Base-by-base conservation (phyloP, 1,284 basidiomycete genomes). In the Trametes pubescens region DNA sequence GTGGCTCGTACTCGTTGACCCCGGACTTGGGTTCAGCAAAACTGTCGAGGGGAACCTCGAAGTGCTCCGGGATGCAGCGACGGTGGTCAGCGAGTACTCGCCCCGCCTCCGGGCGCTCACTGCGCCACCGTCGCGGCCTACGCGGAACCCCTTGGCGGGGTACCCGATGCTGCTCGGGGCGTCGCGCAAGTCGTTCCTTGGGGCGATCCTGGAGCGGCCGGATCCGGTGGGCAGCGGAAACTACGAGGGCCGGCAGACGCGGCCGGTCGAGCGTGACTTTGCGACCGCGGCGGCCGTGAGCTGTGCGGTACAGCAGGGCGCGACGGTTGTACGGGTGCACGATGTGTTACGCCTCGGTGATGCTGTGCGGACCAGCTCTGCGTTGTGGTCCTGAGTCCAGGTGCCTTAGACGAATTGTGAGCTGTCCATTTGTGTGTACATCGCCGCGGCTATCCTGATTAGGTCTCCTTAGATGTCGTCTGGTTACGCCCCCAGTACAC, bases 21-120 rank as follows among this genome's bases (percentile, higher is more conserved):
- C 97, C 0, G 97, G 98, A 0, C 81, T 99, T 56, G 97, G 98
- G 7, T 99, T 99, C 75, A 97, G 96, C 74, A 99, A 99, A 78
- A 86, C 88, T 0, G 76, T 90, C 1, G 82, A 89, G 22, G 94
- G 86, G 3, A 97, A 98, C 76, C 70, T 97, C 26, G 81, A 83
- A 62, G 73, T 98, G 5, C 76, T 98, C 54, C 82, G 88, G 8
- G 71, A 84, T 40, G 82, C 90, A 2, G 71, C 78, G 0, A 71
- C 74, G 21, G 74, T 94, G 37, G 85, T 85, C 0, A 81, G 78
- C 0, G 77, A 84, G 18, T 54, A 47, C 57, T 67, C 75, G 29
- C 65, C 21, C 62, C 81, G 51, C 75, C 75, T 32, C 53, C 53
- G n/a, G n/a, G 34, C 37, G 34, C 24, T 59, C 43, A 52, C 55